phyloP scores from a whole-genome alignment of 129 eudicot genomes.

The Flaveria sonorensis region DNA sequence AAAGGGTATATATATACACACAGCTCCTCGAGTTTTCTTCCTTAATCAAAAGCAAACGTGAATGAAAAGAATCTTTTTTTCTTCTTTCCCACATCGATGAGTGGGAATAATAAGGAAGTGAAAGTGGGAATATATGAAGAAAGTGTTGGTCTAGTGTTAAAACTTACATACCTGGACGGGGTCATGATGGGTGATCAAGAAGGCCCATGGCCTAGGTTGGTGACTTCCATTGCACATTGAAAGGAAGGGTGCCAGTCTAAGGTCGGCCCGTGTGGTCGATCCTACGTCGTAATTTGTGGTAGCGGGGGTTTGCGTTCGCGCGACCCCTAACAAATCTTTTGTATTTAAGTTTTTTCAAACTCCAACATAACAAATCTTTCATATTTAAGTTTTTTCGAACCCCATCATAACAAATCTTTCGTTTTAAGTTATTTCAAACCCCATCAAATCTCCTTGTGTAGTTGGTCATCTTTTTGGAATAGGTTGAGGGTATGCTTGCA shows the following conservation, averaged over 20 bases:
- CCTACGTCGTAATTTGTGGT: conserved; percentile 44
- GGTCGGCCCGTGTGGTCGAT: conserved; percentile 32
- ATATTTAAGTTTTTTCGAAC: no score
- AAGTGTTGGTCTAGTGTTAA: background rate
- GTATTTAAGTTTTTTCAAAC: no score
- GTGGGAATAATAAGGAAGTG: background rate
- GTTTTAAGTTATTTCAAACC: no score
- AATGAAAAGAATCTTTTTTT: background rate
- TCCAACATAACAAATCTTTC: no score
- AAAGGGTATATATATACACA: background rate
- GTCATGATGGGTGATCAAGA: conserved; percentile 32
- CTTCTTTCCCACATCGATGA: conserved; percentile 28
- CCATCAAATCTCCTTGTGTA: no score
- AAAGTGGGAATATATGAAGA: background rate
- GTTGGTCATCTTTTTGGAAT: no score
- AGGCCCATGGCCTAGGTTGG: conserved; percentile 40
- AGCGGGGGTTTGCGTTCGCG: conserved; percentile 41
- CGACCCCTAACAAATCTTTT: conserved; percentile 28
- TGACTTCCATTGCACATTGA: conserved; percentile 32
- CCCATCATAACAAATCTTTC: no score
- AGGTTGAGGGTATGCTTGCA: no score
- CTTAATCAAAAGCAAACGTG: background rate
- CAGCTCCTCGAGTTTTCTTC: background rate
- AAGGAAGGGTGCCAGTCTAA: conserved; percentile 26
- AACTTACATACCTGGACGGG: conserved; percentile 46